Evolutionary conservation across 108 stramenopile species (phyloP).

Genomic region (Fragilaria crotonensis): DNA sequence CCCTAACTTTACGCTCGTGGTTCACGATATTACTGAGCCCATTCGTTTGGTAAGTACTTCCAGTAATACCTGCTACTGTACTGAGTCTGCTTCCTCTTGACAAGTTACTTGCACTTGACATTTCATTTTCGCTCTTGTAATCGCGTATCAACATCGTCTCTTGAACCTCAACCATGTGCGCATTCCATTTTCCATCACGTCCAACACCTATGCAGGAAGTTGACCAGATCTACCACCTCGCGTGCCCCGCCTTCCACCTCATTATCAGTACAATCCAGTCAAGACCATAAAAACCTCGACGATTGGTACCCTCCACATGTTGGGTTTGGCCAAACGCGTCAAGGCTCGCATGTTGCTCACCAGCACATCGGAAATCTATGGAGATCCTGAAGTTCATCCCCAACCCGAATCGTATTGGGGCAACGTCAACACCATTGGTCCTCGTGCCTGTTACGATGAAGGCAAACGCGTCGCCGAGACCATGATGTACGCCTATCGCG

Average conservation of each 20-base stretch:
- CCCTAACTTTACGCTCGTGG: constrained; percentile 85
- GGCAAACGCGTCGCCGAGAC: constrained; percentile 99
- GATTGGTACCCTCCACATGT: constrained; percentile 97
- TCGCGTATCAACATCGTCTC: no score
- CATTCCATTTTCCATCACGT: no score
- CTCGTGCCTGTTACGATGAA: constrained; percentile 99
- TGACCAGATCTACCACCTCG: constrained; percentile 98
- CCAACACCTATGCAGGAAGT: constrained; percentile 98
- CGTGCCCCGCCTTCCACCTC: constrained; percentile 99
- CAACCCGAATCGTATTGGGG: constrained; percentile 98
- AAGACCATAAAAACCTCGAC: constrained; percentile 99
- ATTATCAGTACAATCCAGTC: constrained; percentile 99
- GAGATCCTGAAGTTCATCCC: constrained; percentile 87
- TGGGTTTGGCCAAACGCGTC: constrained; percentile 98
- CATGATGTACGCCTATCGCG: constrained; percentile 96
- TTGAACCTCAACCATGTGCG: no score
- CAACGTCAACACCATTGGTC: constrained; percentile 97
- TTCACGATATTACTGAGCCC: constrained; percentile 96
- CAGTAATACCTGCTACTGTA: no score
- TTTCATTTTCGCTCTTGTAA: no score
- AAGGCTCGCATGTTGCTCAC: constrained; percentile 92
- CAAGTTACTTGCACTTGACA: background rate
- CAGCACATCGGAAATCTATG: constrained; percentile 92
- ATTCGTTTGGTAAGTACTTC: no score
- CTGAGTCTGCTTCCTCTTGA: background rate